Conservation (phyloP, 306 rosid species). For the Prunus mume region DNA sequence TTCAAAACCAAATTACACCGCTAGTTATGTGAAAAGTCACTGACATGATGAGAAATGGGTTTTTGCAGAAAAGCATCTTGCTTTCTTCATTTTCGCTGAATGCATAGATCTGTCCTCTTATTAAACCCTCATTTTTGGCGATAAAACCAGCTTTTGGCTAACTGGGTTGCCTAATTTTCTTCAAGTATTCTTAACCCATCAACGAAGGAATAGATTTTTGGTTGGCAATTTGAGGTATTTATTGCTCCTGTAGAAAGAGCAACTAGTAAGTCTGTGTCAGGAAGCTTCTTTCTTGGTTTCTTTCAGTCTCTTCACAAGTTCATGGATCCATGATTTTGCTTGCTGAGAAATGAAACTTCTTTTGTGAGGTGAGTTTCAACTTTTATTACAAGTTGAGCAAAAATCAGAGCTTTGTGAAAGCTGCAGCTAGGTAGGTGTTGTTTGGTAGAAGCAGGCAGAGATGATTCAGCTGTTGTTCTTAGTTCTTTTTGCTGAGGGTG, state of each 20-base stretch:
- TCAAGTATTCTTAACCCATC: conserved; percentile 15
- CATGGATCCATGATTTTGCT: conserved; percentile 4
- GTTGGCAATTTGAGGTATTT: conserved; percentile 11
- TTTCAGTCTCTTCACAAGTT: background rate
- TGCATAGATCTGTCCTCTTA: conserved; percentile 21
- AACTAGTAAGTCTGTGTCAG: conserved; percentile 15
- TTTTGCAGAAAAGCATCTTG: conserved; percentile 11
- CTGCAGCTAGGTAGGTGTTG: conserved; percentile 10
- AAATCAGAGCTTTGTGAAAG: conserved; percentile 15
- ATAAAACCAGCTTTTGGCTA: conserved; percentile 11
- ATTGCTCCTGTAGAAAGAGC: conserved; percentile 16
- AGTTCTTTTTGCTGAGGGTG: conserved; percentile 74
- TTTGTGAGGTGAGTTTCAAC: conserved; percentile 11
- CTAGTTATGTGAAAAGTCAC: background rate
- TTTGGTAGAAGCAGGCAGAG: conserved; percentile 24
- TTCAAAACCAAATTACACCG: background rate
- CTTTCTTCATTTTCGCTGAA: conserved; percentile 5
- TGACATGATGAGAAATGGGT: background rate
- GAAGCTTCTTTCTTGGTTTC: conserved; percentile 12
- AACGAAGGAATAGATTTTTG: conserved; percentile 21
- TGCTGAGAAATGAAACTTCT: conserved; percentile 10
- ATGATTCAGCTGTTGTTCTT: conserved; percentile 89
- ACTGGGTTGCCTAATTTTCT: conserved; percentile 8
- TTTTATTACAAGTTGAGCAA: conserved; percentile 18
- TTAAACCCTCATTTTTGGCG: conserved; percentile 5